Evolutionary conservation across 352 stramenopile species (phyloP).

Genomic region (Phytophthora ohioensis): DNA sequence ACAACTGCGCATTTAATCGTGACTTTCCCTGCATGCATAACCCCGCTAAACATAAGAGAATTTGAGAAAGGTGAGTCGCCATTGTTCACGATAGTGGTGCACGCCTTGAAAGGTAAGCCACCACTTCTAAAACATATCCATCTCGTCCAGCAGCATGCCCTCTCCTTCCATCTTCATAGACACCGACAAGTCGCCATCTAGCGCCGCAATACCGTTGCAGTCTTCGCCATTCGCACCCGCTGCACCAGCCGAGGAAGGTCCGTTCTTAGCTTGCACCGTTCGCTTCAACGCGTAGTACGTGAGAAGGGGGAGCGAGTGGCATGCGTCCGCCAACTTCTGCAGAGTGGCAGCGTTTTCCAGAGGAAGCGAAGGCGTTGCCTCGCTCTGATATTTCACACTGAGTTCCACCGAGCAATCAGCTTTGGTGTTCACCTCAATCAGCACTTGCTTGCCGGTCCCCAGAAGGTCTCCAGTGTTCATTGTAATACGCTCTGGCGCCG

Average conservation of each 20-base stretch:
- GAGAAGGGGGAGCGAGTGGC: constrained; percentile 83
- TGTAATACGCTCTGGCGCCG: constrained; percentile 78
- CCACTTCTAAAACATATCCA: constrained; percentile 80
- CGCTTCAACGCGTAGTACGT: constrained; percentile 82
- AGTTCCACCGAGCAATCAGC: constrained; percentile 74
- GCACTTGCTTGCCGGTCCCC: constrained; percentile 59
- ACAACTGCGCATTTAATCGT: constrained; percentile 9
- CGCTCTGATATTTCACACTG: constrained; percentile 63
- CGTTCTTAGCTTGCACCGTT: constrained; percentile 54
- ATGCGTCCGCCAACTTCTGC: constrained; percentile 58
- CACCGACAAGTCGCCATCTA: constrained; percentile 76
- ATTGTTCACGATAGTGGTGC: constrained; percentile 2
- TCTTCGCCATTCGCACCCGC: constrained; percentile 52
- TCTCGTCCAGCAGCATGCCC: constrained; percentile 87
- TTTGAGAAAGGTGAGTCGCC: neutral
- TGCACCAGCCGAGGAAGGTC: constrained; percentile 30
- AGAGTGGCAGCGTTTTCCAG: constrained; percentile 55
- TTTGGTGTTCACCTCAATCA: constrained; percentile 77
- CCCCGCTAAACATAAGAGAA: neutral
- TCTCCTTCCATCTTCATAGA: constrained; percentile 88
- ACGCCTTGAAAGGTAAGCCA: neutral
- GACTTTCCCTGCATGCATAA: neutral
- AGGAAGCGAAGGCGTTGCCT: constrained; percentile 33
- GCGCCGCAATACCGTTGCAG: constrained; percentile 78
- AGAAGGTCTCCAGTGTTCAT: constrained; percentile 77